Evolutionary conservation across 2,329 filamentous ascomycete species (phyloP), one percentile per base, ranked within the genome.

Genomic region (Hymenotorrendiella dingleyae): DNA sequence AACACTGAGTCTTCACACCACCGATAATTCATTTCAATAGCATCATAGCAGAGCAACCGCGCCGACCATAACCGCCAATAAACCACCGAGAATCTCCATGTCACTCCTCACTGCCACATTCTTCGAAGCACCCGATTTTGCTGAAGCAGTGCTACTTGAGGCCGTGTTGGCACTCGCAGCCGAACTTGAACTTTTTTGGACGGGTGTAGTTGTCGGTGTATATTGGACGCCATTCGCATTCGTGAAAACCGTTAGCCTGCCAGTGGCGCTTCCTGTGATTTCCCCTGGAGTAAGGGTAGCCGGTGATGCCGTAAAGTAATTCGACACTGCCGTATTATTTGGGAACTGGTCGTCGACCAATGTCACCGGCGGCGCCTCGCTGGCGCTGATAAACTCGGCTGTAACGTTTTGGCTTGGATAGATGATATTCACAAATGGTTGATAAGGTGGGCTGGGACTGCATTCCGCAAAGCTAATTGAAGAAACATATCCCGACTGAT

Each of bases 231-330:
- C n/a, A n/a, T n/a, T n/a, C n/a, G n/a, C n/a, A n/a, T n/a, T n/a
- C n/a, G n/a, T 14, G 26, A 17, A 47, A 11, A 10, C 37, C 3
- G 36, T 46, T 38, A 42, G 24, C 32, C 49, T 48, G 21, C 54
- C 56, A 19, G 63, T 60, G 6, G 64, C 65, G 28, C 58, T 62
- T n/a, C 68, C 67, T 11, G 66, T 69, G 40, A 72, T 68, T 10
- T 49, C 36, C 10, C 69, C 69, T 1, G 65, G 62, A 0, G 66
- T 67, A 42, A 65, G 62, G 6, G 45, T 46, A 2, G 54, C 61
- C 20, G 51, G 61, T 2, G 62, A 54, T 2, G 67, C 7, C 20
- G 19, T 69, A 50, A 64, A 69, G 46, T 70, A 70, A 24, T 67
- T 51, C 42, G 63, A 66, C 10, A 68, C 61, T 17, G 61, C 66